A percentile compares a stretch with the other conserved stretches of the same genome.
phyloP scores from a whole-genome alignment of 768 basidiomycete species.

The Sporobolomyces pararoseus region DNA sequence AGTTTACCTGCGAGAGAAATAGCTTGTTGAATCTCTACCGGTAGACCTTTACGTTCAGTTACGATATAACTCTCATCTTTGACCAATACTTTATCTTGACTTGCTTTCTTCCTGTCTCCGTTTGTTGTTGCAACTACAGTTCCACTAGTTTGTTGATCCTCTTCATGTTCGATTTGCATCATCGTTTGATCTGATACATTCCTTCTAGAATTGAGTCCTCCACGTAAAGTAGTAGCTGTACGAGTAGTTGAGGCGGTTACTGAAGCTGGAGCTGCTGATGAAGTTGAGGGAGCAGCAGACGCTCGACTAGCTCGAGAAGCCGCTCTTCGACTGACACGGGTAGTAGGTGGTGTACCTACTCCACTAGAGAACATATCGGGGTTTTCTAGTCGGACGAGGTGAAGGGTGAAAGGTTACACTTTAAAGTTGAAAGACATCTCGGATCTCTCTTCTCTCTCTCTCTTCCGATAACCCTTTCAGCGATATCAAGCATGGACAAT shows the following conservation, averaged over 20 bases:
- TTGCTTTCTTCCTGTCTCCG: neutral
- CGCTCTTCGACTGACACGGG: conserved; percentile 3
- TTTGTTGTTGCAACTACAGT: neutral
- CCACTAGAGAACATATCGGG: conserved; percentile 12
- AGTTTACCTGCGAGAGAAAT: conserved; percentile 27
- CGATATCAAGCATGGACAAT: neutral
- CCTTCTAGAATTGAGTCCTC: conserved; percentile 16
- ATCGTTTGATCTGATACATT: neutral
- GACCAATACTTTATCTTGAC: conserved; percentile 34
- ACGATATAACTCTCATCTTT: conserved; percentile 32
- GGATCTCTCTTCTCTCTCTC: too few relatives aligned
- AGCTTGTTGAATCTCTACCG: conserved; percentile 33
- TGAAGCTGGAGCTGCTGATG: neutral
- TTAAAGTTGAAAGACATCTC: too few relatives aligned
- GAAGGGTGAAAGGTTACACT: too few relatives aligned
- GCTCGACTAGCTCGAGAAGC: conserved; percentile 1
- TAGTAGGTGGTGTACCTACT: conserved; percentile 1
- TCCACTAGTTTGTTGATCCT: too few relatives aligned
- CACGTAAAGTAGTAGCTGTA: conserved; percentile 1
- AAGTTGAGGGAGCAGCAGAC: conserved; percentile 1
- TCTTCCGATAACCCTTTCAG: too few relatives aligned
- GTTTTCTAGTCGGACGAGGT: neutral
- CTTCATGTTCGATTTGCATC: conserved; percentile 30
- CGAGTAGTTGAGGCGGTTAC: conserved; percentile 8
- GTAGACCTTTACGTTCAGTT: conserved; percentile 22